Conservation (phyloP, 352 stramenopile species). For the Pythium folliculosum region DNA sequence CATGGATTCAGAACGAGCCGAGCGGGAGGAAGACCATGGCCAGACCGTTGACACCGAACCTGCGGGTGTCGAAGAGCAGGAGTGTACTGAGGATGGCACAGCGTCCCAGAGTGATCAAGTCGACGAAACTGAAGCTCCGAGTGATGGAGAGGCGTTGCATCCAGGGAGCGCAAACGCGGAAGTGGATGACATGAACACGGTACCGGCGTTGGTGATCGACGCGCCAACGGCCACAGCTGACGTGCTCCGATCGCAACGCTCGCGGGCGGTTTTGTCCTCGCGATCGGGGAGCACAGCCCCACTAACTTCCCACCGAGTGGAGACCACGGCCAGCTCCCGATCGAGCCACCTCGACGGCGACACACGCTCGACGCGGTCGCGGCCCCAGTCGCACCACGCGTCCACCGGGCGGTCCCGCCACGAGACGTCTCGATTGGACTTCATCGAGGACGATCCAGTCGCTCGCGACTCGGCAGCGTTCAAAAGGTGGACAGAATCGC, state of each 20-base stretch:
- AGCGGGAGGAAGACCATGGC: neutral
- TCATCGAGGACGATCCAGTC: neutral
- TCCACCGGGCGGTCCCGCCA: neutral
- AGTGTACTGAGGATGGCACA: too few relatives aligned
- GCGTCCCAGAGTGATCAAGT: too few relatives aligned
- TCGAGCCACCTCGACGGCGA: neutral
- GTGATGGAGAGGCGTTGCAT: neutral
- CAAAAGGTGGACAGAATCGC: conserved; percentile 8
- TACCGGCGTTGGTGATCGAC: neutral
- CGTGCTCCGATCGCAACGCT: neutral
- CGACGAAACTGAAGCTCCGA: too few relatives aligned
- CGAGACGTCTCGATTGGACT: neutral
- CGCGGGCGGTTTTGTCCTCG: neutral
- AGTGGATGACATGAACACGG: neutral
- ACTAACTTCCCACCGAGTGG: too few relatives aligned
- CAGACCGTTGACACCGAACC: neutral
- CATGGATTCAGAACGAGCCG: too few relatives aligned
- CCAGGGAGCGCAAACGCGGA: neutral
- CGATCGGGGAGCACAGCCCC: neutral
- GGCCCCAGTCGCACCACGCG: neutral
- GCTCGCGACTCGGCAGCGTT: conserved; percentile 7
- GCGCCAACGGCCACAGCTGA: neutral
- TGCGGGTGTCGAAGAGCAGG: too few relatives aligned
- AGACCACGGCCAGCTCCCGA: neutral
- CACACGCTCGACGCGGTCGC: neutral